These are phyloP conservation scores for Trichoderma breve DNA, from an alignment of 2,329 filamentous ascomycete genomes.

Conservation along the genomic window DNA sequence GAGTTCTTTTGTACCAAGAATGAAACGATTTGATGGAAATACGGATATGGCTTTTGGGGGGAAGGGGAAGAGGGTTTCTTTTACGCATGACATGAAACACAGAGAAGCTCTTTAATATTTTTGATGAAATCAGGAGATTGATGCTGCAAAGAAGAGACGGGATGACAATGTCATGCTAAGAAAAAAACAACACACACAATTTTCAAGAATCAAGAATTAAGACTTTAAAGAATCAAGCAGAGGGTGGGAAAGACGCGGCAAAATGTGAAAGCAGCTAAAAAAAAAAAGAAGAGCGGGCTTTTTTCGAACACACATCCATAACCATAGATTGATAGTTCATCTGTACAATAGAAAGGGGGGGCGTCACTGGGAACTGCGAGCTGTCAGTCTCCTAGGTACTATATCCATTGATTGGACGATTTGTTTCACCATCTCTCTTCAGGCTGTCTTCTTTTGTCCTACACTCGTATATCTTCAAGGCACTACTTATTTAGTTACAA, in stretches of 20 bases:
- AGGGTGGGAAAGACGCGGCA: not conserved
- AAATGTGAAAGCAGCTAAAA: not conserved
- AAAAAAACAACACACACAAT: slow-evolving; percentile 15
- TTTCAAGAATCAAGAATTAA: not conserved
- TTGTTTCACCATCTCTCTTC: not conserved
- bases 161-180: not conserved
- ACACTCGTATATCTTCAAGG: not conserved
- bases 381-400: not conserved
- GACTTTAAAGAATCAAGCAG: not conserved
- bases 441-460: not conserved
- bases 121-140: not conserved
- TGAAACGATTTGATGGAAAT: not conserved
- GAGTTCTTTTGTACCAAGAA: slow-evolving; percentile 12
- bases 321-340: slow-evolving; percentile 16
- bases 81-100: not conserved
- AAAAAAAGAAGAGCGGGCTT: not conserved
- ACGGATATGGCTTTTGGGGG: not conserved
- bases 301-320: not conserved
- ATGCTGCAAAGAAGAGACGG: not conserved
- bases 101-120: not conserved
- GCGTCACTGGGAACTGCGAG: not conserved
- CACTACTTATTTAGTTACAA: not conserved
- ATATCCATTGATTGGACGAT: not conserved
- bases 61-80: not conserved
- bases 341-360: slow-evolving; percentile 6